Base-by-base conservation (phyloP, 331 rosid species). In the Acacia pycnantha region DNA sequence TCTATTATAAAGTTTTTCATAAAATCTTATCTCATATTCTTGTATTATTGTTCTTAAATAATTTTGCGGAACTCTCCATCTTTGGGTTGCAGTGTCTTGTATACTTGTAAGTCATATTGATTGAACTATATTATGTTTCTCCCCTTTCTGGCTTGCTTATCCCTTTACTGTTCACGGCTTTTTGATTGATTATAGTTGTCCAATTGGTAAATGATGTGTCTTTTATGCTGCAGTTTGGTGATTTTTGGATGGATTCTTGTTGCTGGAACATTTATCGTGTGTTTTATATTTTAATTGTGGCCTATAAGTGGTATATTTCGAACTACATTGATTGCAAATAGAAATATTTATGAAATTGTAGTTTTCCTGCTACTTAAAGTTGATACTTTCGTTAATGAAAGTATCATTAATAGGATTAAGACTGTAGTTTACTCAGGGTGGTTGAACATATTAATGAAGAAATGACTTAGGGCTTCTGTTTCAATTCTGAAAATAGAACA, bases 241-340 rank as follows among this genome's bases (percentile, higher is more conserved):
- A 54, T 88, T 65, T 48, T 81, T 33, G 95, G 95, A 47, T 92
- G 98, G 98, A 65, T 94, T 86, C 90, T 94, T 31, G 90, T 90
- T 59, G 76, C 91, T 0, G 78, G 66, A 44, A 88, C 95, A 22
- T 88, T 92, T 53, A 27, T 92, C 59, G 81, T 94, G 7, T 86
- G 91, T 15, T 13, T 24, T 66, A 33, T 33, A 66, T 41, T 33
- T 66, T 66, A 7, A 16, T 8, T 33, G 71, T 3, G 26, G 41
- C n/a, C 4, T 7, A 19, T 66, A 21, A 33, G 46, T 33, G 46
- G 24, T 33, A 19, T 33, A 65, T 66, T 66, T 33, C 16, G 43
- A 66, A 66, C 16, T 66, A 31, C 18, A 16, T 66, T 66, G 13
- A 15, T 27, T 9, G 21, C 18, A 24, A 24, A 24, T 13, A 31